Evolutionary conservation across 2,329 filamentous ascomycete genomes (phyloP), one percentile per base, ranked within the genome.

Genomic region (Aphanoascus verrucosus): DNA sequence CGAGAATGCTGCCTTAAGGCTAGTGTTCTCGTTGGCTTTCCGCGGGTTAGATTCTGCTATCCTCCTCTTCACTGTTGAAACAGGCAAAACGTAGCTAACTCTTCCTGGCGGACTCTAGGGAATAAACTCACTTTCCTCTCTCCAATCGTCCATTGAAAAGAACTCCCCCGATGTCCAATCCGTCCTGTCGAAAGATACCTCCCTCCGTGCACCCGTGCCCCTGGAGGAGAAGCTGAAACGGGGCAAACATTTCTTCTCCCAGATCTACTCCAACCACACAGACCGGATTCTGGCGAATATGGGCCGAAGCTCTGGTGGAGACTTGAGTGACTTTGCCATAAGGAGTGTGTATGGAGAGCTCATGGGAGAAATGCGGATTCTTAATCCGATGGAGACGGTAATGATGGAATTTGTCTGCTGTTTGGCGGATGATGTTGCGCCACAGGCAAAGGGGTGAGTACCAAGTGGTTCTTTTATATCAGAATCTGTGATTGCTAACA

Each of bases 341-440:
- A 46, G 57, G 12, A 61, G 60, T 52, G 61, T 65, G 43, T 65
- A 65, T 52, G 63, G 63, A 32, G 63, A 63, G 34, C 53, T 65
- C 11, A 60, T 65, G 51, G 56, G 58, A 6, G 63, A 64, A 50
- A 56, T 55, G 44, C 56, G 57, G 23, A 58, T 64, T 20, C 53
- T 64, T 11, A 57, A 57, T 37, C 57, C 53, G 20, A 50, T 57
- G 51, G 62, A 64, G 47, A 65, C 63, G 38, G 63, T 60, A 2
- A 44, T 65, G 55, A 35, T 65, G 43, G 63, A 64, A 52, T 65
- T 65, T 54, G 61, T 63, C 12, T 63, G 61, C 49, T 65, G 63
- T 59, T 54, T 65, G 38, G 62, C 59, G 14, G 61, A 62, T 52
- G 58, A 57, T 14, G 62, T 62, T 19, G 60, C 57, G 32, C 57